Conservation (phyloP, 192 early-diverging fungal species). For the Umbelopsis sp. region DNA sequence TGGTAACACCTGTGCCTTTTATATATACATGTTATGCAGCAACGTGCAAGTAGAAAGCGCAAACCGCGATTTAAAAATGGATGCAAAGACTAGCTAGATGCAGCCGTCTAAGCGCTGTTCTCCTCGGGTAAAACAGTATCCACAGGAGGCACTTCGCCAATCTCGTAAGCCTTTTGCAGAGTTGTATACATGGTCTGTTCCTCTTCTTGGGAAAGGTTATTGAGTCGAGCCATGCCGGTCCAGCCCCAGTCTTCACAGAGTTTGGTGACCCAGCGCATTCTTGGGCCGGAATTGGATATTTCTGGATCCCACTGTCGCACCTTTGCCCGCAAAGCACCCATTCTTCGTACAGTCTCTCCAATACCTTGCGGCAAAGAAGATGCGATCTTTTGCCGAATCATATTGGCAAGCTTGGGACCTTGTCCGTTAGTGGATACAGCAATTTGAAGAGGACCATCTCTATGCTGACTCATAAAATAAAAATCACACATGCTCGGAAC, state of each 20-base stretch:
- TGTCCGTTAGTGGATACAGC: conserved; percentile 88
- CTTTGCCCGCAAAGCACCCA: conserved; percentile 65
- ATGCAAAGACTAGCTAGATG: not conserved
- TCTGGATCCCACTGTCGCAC: conserved; percentile 68
- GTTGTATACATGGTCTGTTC: conserved; percentile 56
- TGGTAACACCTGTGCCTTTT: too few relatives aligned
- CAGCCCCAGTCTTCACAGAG: conserved; percentile 86
- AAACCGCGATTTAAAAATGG: not conserved
- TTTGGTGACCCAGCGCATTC: conserved; percentile 85
- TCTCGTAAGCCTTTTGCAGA: conserved; percentile 66
- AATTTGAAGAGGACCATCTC: conserved; percentile 86
- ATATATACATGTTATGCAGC: too few relatives aligned
- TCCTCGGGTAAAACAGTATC: conserved; percentile 21
- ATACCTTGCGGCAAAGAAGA: conserved; percentile 59
- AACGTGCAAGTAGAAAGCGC: too few relatives aligned
- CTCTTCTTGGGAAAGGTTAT: conserved; percentile 13
- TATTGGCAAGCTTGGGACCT: conserved; percentile 85
- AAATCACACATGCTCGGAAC: conserved; percentile 91
- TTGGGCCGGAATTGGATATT: conserved; percentile 60
- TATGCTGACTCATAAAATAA: conserved; percentile 87
- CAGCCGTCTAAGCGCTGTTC: not conserved
- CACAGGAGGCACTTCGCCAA: conserved; percentile 37
- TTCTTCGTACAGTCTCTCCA: conserved; percentile 73
- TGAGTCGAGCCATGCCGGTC: conserved; percentile 68
- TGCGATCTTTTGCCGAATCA: conserved; percentile 72